phyloP scores from a whole-genome alignment of 2,329 filamentous ascomycete genomes.

The Epichloe sibirici region DNA sequence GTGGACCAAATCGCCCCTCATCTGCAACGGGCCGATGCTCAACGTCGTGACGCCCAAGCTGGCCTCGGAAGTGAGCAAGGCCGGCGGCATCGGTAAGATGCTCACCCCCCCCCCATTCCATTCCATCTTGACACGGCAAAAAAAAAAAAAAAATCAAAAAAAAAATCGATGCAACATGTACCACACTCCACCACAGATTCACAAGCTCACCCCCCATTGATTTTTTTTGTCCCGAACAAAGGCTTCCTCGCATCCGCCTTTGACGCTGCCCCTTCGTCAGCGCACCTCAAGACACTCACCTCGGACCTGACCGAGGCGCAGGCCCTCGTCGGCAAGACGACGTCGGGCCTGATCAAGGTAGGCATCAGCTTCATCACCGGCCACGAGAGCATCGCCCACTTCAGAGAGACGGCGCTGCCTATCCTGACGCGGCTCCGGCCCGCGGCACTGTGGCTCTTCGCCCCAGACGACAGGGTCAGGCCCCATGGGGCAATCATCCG shows the following conservation, averaged over 20 bases:
- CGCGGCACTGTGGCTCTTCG: slow-evolving; percentile 56
- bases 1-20: slow-evolving; percentile 17
- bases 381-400: slow-evolving; percentile 26
- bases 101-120: not conserved
- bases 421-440: slow-evolving; percentile 41
- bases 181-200: not conserved
- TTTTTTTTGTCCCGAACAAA: not conserved
- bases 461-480: slow-evolving; percentile 33
- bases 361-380: slow-evolving; percentile 47
- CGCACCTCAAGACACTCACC: slow-evolving; percentile 21
- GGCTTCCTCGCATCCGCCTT: slow-evolving; percentile 23
- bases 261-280: slow-evolving; percentile 18
- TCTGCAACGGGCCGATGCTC: slow-evolving; percentile 27
- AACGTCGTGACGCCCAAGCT: slow-evolving; percentile 20
- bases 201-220: not conserved
- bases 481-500: slow-evolving; percentile 25
- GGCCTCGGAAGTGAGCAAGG: slow-evolving; percentile 25
- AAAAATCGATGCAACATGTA: not conserved
- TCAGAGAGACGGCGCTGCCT: slow-evolving; percentile 32
- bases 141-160: not conserved
- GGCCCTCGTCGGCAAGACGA: slow-evolving; percentile 14
- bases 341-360: slow-evolving; percentile 36
- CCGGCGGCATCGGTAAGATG: slow-evolving; percentile 24
- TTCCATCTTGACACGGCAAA: not conserved
- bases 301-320: slow-evolving; percentile 19